Base-by-base conservation (phyloP, 345 rosid genomes). In the Syzygium oleosum region DNA sequence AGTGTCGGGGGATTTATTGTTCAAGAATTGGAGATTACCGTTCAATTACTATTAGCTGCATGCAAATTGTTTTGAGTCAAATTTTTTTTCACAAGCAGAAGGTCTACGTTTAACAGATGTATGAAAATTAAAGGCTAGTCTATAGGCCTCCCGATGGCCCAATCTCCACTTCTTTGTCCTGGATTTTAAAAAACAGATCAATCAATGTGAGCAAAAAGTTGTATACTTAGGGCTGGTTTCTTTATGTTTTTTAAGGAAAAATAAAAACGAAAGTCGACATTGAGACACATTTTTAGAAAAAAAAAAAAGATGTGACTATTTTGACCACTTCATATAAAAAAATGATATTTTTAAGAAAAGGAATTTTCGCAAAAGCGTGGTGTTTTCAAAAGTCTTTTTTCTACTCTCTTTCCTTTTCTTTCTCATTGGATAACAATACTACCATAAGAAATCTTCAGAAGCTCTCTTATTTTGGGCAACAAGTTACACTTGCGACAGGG, bases 11-110 rank as follows among this genome's bases (percentile, higher is more conserved):
- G 22, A 65, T 65, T 1, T 65, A 65, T 22, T 3, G 1, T 65
- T 65, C 4, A 16, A 65, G 21, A 65, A 31, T 3, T 7, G 38
- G 0, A 31, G 22, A 0, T 31, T 15, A 2, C 0, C 12, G 0
- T 65, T 65, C 12, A 65, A 65, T 6, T 65, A 2, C 9, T 38
- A 65, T 65, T 22, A 3, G 0, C 5, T 31, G 0, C 12, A 17
- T 15, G 2, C 38, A 31, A 65, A 31, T 65, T 65, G 11, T 21
- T 65, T 0, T 15, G 1, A 21, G 0, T 31, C 1, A 15, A 0
- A 65, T 1, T 31, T 1, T 6, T 16, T 31, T 31, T 5, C 22
- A 16, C 1, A 29, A 0, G 9, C 4, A 21, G 13, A 65, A 29
- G 21, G 0, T 63, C 41, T 65, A 4, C 0, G 0, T 21, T 63